Percentiles rank a stretch among this genome's conserved stretches.
These are phyloP conservation scores for Edaphochlamys debaryana DNA, from an alignment of 139 green algal species.

Conservation along the genomic window DNA sequence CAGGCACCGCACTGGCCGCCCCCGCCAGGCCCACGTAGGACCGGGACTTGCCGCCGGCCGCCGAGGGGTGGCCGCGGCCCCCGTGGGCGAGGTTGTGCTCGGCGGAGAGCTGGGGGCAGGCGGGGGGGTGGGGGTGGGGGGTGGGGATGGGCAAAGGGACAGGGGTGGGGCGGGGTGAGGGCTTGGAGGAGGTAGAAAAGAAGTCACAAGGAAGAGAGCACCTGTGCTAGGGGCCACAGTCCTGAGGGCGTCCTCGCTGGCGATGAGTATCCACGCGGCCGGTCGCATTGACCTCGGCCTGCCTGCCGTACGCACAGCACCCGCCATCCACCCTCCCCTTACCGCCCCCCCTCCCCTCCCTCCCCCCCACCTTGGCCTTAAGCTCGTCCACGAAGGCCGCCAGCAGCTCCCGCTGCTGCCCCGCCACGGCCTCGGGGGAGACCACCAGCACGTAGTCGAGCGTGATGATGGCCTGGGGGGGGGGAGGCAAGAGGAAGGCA, in stretches of 20 bases:
- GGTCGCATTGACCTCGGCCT: too few relatives aligned
- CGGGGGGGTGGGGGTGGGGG: neutral
- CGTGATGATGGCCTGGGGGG: constrained; percentile 54
- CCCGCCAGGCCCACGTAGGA: constrained; percentile 31
- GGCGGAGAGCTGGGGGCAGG: neutral
- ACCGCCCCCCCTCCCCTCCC: neutral
- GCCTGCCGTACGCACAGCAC: too few relatives aligned
- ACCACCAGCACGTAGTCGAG: constrained; percentile 64
- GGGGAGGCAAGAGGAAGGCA: neutral
- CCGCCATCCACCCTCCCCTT: too few relatives aligned
- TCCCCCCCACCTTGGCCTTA: constrained; percentile 45
- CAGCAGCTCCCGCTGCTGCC: constrained; percentile 51
- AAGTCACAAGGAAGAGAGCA: too few relatives aligned
- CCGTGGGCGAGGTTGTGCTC: neutral
- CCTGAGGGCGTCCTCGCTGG: too few relatives aligned
- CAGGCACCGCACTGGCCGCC: neutral
- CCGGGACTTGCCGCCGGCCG: neutral
- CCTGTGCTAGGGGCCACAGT: too few relatives aligned
- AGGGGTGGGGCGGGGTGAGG: neutral
- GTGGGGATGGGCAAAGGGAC: neutral
- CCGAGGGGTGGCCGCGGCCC: too few relatives aligned
- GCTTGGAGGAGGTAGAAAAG: neutral
- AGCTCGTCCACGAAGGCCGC: constrained; percentile 55
- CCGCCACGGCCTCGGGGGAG: constrained; percentile 21
- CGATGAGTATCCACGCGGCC: too few relatives aligned